Conservation (phyloP, 108 stramenopile genomes). For the Nitzschia sp. region DNA sequence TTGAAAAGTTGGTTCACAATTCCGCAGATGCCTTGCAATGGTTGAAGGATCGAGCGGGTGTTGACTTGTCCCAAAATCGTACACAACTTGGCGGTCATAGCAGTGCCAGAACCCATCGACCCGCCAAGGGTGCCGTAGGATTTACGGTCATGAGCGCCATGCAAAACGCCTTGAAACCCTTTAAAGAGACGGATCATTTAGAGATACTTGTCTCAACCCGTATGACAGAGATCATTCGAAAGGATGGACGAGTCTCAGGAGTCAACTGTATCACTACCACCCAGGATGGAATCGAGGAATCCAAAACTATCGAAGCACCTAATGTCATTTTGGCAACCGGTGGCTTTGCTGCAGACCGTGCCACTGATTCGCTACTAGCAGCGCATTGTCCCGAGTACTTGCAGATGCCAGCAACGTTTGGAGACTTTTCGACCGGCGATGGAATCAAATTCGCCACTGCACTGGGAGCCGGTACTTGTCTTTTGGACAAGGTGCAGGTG, state of each 20-base stretch:
- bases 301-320: slow-evolving; percentile 27
- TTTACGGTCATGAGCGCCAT: slow-evolving; percentile 73
- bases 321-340: slow-evolving; percentile 85
- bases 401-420: slow-evolving; percentile 74
- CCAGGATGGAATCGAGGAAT: not conserved
- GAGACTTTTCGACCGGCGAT: slow-evolving; percentile 83
- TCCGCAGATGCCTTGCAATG: slow-evolving; percentile 65
- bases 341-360: slow-evolving; percentile 78
- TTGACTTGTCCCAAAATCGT: slow-evolving; percentile 52
- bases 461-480: slow-evolving; percentile 76
- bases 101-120: slow-evolving; percentile 66
- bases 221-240: slow-evolving; percentile 31
- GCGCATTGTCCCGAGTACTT: slow-evolving; percentile 69
- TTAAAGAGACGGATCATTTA: slow-evolving; percentile 23
- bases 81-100: slow-evolving; percentile 80
- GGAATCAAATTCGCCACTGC: slow-evolving; percentile 33
- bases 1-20: slow-evolving; percentile 60
- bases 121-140: slow-evolving; percentile 76
- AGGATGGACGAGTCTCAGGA: slow-evolving; percentile 31
- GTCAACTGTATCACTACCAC: slow-evolving; percentile 34
- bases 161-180: slow-evolving; percentile 60
- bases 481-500: slow-evolving; percentile 92
- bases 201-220: slow-evolving; percentile 49
- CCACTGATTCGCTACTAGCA: slow-evolving; percentile 51
- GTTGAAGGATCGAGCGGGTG: slow-evolving; percentile 66